Evolutionary conservation across 176 grass and related monocot species (phyloP).

Genomic region (Musa itinerans): DNA sequence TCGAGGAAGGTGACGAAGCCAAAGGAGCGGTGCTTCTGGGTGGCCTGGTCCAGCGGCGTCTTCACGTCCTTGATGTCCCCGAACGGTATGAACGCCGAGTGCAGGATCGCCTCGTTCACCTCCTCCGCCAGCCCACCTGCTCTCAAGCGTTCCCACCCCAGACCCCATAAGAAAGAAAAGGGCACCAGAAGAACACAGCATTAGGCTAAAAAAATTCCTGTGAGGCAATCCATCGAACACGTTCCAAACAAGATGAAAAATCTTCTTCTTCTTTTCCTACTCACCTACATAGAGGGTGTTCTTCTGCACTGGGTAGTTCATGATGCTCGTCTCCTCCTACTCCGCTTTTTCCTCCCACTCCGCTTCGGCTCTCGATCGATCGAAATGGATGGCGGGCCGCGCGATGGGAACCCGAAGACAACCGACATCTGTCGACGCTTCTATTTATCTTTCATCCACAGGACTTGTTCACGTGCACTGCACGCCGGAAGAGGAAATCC

Average conservation of each 20-base stretch:
- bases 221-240: slow-evolving; percentile 49
- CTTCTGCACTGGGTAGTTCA: slow-evolving; percentile 84
- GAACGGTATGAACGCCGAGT: slow-evolving; percentile 94
- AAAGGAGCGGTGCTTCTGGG: slow-evolving; percentile 98
- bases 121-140: slow-evolving; percentile 88
- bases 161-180: not conserved
- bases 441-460: no score
- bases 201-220: not conserved
- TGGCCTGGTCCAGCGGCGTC: slow-evolving; percentile 90
- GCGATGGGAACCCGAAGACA: no score
- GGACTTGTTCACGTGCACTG: no score
- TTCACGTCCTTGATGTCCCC: slow-evolving; percentile 98
- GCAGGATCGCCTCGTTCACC: slow-evolving; percentile 91
- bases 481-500: no score
- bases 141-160: not conserved
- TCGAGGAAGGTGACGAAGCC: slow-evolving; percentile 97
- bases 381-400: no score
- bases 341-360: not conserved
- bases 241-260: not conserved
- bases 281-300: slow-evolving; percentile 96
- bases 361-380: no score
- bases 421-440: no score
- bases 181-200: not conserved
- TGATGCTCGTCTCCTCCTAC: slow-evolving; percentile 15
- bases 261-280: not conserved